Evolutionary conservation across 129 eudicot genomes (phyloP).

Genomic region (Arctium lappa): DNA sequence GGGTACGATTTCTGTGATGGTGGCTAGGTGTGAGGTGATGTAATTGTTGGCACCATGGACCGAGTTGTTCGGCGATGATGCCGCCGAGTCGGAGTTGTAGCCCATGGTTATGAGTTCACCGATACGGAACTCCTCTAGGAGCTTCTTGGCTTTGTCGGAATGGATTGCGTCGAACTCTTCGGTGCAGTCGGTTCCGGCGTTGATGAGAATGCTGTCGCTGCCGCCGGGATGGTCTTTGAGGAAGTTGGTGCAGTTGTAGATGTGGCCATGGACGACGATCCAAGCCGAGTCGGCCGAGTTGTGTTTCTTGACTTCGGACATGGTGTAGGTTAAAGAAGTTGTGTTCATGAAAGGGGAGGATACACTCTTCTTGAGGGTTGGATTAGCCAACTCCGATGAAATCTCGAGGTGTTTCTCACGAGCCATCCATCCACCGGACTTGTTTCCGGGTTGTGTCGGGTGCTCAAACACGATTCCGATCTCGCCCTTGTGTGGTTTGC

Average conservation of each 20-base stretch:
- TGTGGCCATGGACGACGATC: conserved; percentile 96
- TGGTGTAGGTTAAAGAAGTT: conserved; percentile 40
- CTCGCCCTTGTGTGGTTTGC: conserved; percentile 94
- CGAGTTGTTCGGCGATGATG: conserved; percentile 68
- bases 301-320: conserved; percentile 77
- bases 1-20: conserved; percentile 50
- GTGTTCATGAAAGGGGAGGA: conserved; percentile 94
- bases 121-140: conserved; percentile 65
- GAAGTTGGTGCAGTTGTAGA: conserved; percentile 80
- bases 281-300: conserved; percentile 81
- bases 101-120: conserved; percentile 77
- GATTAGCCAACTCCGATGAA: conserved; percentile 37
- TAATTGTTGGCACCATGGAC: conserved; percentile 64
- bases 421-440: conserved; percentile 98
- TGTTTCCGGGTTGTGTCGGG: conserved; percentile 96
- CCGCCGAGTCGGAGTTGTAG: conserved; percentile 48
- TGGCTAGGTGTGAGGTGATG: conserved; percentile 29
- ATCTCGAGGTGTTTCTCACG: conserved; percentile 64
- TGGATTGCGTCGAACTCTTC: conserved; percentile 97
- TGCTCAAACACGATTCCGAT: conserved; percentile 94
- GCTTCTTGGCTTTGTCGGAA: conserved; percentile 80
- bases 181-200: conserved; percentile 93
- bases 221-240: conserved; percentile 96
- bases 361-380: conserved; percentile 59
- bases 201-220: conserved; percentile 82